Evolutionary conservation across 2,329 filamentous ascomycete genomes (phyloP).

Genomic region (Westerdykella ornata): DNA sequence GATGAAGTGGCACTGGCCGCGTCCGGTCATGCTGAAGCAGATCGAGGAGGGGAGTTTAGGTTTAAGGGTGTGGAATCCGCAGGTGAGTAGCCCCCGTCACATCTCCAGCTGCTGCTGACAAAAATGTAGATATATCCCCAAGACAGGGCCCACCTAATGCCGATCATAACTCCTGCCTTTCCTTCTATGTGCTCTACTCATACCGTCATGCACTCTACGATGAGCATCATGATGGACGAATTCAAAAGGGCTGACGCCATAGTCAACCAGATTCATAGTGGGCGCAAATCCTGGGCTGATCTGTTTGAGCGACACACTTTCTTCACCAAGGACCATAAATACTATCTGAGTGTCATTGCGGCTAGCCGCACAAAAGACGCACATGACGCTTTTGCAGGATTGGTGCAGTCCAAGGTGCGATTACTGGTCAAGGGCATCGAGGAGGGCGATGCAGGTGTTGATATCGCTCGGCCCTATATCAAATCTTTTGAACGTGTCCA

Average conservation of each 20-base stretch:
- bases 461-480: constrained; percentile 82
- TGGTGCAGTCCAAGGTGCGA: constrained; percentile 89
- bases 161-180: constrained; percentile 94
- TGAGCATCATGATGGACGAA: constrained; percentile 75
- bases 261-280: constrained; percentile 69
- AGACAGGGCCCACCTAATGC: constrained; percentile 88
- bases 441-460: constrained; percentile 64
- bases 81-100: constrained; percentile 46
- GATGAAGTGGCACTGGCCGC: constrained; percentile 85
- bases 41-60: constrained; percentile 77
- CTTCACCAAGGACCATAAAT: constrained; percentile 89
- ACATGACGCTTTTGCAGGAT: constrained; percentile 80
- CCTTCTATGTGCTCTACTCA: constrained; percentile 97
- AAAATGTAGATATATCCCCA: constrained; percentile 61
- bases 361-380: constrained; percentile 77
- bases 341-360: constrained; percentile 84
- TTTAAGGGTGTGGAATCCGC: constrained; percentile 90
- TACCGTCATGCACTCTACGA: constrained; percentile 83
- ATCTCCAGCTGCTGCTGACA: constrained; percentile 11
- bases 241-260: constrained; percentile 71
- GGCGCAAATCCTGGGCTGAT: constrained; percentile 74
- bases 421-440: constrained; percentile 79
- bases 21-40: constrained; percentile 82
- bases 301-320: constrained; percentile 87
- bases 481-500: constrained; percentile 86